Evolutionary conservation across 2,329 filamentous ascomycete species (phyloP).

Genomic region (Ascochyta clinopodiicola): DNA sequence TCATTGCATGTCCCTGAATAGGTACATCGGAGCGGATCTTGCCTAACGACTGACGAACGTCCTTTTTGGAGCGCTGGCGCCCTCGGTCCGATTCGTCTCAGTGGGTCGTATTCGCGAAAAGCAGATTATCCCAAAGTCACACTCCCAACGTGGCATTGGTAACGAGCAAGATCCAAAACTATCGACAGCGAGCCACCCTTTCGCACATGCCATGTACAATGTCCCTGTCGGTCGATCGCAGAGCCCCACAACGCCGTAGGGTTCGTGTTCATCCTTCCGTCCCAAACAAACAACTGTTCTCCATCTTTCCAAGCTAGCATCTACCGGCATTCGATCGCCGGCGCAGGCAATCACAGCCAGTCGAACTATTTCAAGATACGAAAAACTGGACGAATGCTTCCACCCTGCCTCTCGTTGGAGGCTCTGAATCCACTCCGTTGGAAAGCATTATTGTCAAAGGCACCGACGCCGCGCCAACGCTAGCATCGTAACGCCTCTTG

Average conservation of each 20-base stretch:
- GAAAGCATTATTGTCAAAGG: background rate
- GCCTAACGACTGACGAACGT: background rate
- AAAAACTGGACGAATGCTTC: background rate
- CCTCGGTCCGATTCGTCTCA: constrained; percentile 4
- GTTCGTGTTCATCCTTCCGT: background rate
- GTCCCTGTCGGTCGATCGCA: constrained; percentile 10
- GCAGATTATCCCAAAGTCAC: background rate
- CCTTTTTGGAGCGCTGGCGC: background rate
- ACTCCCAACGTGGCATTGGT: background rate
- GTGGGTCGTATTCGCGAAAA: background rate
- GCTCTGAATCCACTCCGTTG: background rate
- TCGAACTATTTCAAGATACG: background rate
- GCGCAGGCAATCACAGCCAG: too few species aligned
- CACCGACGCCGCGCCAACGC: background rate
- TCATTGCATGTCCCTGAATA: constrained; percentile 3
- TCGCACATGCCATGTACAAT: constrained; percentile 1
- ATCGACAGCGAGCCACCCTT: background rate
- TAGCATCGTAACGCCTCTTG: background rate
- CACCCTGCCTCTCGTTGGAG: background rate
- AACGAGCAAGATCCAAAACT: background rate
- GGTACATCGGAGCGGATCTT: background rate
- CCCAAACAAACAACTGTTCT: background rate
- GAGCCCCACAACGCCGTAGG: background rate
- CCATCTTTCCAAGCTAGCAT: background rate
- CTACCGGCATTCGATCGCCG: background rate